A percentile compares a stretch with the other conserved stretches of the same genome.
Evolutionary conservation across 148 eudicot genomes (phyloP).

Genomic region (Rhododendron ovatum): DNA sequence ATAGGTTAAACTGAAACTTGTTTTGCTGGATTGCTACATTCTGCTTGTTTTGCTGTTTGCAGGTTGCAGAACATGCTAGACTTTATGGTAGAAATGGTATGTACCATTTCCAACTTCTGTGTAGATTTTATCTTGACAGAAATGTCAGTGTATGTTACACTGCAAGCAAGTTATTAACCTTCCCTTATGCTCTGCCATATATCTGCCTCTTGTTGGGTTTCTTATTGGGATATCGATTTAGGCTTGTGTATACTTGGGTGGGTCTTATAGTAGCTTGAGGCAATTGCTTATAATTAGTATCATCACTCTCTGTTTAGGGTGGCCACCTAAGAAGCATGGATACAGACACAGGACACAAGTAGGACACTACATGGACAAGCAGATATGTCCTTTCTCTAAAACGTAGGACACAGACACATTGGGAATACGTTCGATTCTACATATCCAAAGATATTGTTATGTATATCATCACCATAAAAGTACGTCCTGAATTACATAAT

Average conservation of each 20-base stretch:
- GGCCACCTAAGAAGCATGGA: neutral
- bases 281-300: neutral
- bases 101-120: constrained; percentile 8
- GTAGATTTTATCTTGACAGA: neutral
- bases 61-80: constrained; percentile 82
- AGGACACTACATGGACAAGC: too few species aligned
- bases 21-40: neutral
- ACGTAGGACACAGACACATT: too few species aligned
- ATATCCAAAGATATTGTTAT: too few species aligned
- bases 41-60: constrained; percentile 11
- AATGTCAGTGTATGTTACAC: neutral
- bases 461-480: too few species aligned
- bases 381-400: too few species aligned
- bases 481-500: too few species aligned
- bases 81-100: constrained; percentile 80
- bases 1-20: neutral
- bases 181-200: neutral
- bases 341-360: neutral
- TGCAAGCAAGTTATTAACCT: constrained; percentile 1
- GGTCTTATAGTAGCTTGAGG: neutral
- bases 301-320: neutral
- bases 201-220: neutral
- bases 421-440: too few species aligned
- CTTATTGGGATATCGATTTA: neutral
- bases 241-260: neutral